These are phyloP conservation scores for Chrysophaeum taylorii DNA, from an alignment of 352 stramenopile genomes.

Conservation along the genomic window DNA sequence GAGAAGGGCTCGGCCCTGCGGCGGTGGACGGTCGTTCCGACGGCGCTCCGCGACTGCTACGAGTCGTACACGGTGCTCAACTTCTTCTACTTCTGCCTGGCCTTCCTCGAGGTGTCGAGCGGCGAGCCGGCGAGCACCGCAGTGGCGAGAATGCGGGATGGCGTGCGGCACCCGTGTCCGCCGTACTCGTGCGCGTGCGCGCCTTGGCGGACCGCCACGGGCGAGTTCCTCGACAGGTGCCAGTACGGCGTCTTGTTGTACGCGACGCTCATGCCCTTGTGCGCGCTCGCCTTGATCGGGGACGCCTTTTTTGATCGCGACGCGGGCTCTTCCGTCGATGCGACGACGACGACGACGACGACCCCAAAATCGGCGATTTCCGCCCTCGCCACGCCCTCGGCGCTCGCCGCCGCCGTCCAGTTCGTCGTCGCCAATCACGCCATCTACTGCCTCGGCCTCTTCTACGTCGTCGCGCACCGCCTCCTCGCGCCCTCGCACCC, in stretches of 20 bases:
- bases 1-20: constrained; percentile 27
- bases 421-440: constrained; percentile 10
- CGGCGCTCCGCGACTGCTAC: constrained; percentile 40
- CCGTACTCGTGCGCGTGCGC: not conserved
- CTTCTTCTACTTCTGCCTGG: constrained; percentile 55
- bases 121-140: not conserved
- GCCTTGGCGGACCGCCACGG: not conserved
- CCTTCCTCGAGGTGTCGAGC: constrained; percentile 30
- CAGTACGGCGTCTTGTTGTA: not conserved
- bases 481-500: not conserved
- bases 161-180: not conserved
- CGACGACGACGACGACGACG: not conserved
- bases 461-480: not conserved
- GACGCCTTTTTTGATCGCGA: not conserved
- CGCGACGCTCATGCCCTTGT: constrained; percentile 4
- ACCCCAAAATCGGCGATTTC: not conserved
- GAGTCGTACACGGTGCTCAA: constrained; percentile 57
- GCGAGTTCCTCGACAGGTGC: not conserved
- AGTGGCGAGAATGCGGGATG: too few species aligned
- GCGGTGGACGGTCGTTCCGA: not conserved
- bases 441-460: constrained; percentile 14
- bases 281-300: not conserved
- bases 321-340: too few species aligned
- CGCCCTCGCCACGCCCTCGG: not conserved
- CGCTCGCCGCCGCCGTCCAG: not conserved